phyloP scores from a whole-genome alignment of 139 green algal species.

The Medakamo hakoo region DNA sequence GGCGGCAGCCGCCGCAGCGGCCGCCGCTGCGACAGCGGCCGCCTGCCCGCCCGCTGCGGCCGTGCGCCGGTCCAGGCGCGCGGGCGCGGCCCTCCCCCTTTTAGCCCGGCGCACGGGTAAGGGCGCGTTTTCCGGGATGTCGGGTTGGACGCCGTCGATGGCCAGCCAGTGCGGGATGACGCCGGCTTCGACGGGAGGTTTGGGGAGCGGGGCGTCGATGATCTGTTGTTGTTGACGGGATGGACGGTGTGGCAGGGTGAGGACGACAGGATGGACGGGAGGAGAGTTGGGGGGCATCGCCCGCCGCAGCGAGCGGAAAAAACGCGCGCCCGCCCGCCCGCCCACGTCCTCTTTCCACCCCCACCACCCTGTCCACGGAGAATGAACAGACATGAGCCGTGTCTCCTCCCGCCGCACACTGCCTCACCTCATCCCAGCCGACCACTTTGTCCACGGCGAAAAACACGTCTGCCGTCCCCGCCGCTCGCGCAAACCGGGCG shows the following conservation, averaged over 20 bases:
- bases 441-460: slow-evolving; percentile 44
- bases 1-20: slow-evolving; percentile 6
- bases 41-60: not conserved
- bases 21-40: slow-evolving; percentile 4
- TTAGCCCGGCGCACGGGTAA: slow-evolving; percentile 9
- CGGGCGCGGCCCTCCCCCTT: not conserved
- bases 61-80: not conserved
- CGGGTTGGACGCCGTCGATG: slow-evolving; percentile 72
- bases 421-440: slow-evolving; percentile 29
- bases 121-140: slow-evolving; percentile 69
- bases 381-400: not conserved
- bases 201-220: slow-evolving; percentile 45
- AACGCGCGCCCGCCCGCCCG: no score
- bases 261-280: not conserved
- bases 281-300: no score
- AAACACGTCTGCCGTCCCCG: slow-evolving; percentile 52
- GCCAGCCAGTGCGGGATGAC: slow-evolving; percentile 78
- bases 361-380: no score
- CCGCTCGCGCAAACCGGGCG: slow-evolving; percentile 39
- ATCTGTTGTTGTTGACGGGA: slow-evolving; percentile 16
- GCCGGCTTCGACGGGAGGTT: slow-evolving; percentile 46
- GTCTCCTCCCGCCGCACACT: not conserved
- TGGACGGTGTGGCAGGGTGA: not conserved
- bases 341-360: not conserved
- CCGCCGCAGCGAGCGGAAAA: not conserved